Evolutionary conservation across 306 rosid species (phyloP).

Genomic region (Sindora glabra): DNA sequence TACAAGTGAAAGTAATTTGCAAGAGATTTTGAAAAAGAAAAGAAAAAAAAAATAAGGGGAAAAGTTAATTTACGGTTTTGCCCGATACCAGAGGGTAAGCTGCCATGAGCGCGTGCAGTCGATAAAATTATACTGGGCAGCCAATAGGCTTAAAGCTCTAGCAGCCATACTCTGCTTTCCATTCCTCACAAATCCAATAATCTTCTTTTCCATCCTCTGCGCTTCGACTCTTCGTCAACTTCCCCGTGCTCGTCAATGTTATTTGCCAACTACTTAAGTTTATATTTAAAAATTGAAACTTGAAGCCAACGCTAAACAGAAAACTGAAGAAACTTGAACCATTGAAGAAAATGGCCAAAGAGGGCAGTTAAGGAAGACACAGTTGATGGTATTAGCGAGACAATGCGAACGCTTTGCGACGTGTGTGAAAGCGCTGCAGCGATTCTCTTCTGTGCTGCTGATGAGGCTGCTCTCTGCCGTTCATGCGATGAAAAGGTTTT

Average conservation of each 20-base stretch:
- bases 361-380: not conserved
- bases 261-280: not conserved
- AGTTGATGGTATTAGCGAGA: not conserved
- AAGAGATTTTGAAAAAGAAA: not conserved
- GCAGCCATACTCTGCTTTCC: not conserved
- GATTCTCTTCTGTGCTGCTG: constrained; percentile 43
- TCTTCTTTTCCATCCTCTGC: not conserved
- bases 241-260: not conserved
- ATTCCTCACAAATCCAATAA: not conserved
- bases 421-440: constrained; percentile 44
- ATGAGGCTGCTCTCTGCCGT: constrained; percentile 44
- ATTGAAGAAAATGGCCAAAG: constrained; percentile 12
- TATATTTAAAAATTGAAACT: too few relatives aligned
- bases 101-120: not conserved
- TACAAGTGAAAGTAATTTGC: too few relatives aligned
- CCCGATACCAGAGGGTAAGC: not conserved
- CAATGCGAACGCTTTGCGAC: constrained; percentile 44
- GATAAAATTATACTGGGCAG: not conserved
- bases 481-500: constrained; percentile 41
- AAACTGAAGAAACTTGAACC: not conserved
- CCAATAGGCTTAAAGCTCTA: not conserved
- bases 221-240: not conserved
- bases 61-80: not conserved
- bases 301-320: not conserved
- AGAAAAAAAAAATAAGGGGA: not conserved